Evolutionary conservation across 1,139 yeast species (phyloP).

Genomic region (Candida tropicalis): DNA sequence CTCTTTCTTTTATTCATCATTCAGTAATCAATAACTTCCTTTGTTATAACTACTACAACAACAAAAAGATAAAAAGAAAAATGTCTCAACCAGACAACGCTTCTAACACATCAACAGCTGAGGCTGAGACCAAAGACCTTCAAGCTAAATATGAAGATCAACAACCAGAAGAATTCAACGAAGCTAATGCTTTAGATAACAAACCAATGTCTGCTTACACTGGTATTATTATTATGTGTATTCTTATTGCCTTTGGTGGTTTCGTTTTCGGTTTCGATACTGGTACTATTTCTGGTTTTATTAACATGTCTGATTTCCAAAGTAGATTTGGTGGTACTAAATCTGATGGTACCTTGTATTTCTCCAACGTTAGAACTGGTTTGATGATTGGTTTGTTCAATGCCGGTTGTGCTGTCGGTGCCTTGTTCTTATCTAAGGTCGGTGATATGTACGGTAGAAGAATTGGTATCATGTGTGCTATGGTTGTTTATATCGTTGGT

Average conservation of each 20-base stretch:
- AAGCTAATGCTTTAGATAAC: slow-evolving; percentile 7
- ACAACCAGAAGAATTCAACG: slow-evolving; percentile 6
- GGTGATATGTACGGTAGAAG: slow-evolving; percentile 61
- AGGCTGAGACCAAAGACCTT: slow-evolving; percentile 71
- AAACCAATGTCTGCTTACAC: slow-evolving; percentile 12
- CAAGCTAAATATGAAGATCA: slow-evolving; percentile 56
- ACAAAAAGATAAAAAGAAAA: slow-evolving; percentile 2
- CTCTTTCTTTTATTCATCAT: not conserved
- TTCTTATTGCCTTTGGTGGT: slow-evolving; percentile 62
- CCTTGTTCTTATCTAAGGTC: slow-evolving; percentile 55
- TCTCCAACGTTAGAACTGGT: slow-evolving; percentile 54
- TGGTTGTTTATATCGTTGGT: slow-evolving; percentile 53
- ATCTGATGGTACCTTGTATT: slow-evolving; percentile 30
- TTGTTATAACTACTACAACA: slow-evolving; percentile 2
- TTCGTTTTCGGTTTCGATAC: slow-evolving; percentile 76
- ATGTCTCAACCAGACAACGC: slow-evolving; percentile 14
- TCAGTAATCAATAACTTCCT: too few species aligned
- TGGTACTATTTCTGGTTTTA: slow-evolving; percentile 71
- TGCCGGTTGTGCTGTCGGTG: slow-evolving; percentile 75
- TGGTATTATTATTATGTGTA: slow-evolving; percentile 25
- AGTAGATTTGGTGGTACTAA: slow-evolving; percentile 46
- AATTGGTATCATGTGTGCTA: slow-evolving; percentile 46
- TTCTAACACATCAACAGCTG: slow-evolving; percentile 42
- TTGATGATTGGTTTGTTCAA: slow-evolving; percentile 65
- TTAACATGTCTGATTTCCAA: slow-evolving; percentile 57